Percentiles rank a stretch among this genome's conserved stretches.
These are phyloP conservation scores for Plasmodium reichenowi DNA, from an alignment of 169 alveolate species.

Conservation along the genomic window DNA sequence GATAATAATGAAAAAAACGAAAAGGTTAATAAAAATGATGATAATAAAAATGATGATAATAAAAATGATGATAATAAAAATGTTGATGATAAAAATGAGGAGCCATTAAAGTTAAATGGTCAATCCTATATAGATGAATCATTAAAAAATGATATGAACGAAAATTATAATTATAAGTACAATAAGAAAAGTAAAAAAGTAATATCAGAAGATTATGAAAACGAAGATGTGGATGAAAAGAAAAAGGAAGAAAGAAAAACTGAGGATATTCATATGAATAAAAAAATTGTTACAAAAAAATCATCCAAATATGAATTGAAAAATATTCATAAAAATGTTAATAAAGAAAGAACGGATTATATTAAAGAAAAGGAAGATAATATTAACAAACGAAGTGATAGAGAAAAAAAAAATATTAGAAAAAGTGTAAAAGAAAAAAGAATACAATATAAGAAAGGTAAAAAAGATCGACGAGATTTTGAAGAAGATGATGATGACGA, in stretches of 20 bases:
- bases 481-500: constrained; percentile 59
- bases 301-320: background rate
- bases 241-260: constrained; percentile 17
- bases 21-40: too few relatives aligned
- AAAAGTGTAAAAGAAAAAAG: constrained; percentile 9
- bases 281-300: too few relatives aligned
- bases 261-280: background rate
- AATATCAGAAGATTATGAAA: constrained; percentile 46
- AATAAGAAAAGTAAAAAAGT: constrained; percentile 62
- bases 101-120: background rate
- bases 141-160: background rate
- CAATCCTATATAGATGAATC: background rate
- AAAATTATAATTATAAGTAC: constrained; percentile 2
- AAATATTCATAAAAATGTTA: background rate
- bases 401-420: background rate
- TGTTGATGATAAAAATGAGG: constrained; percentile 4
- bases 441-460: constrained; percentile 3
- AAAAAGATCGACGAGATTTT: constrained; percentile 7
- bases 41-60: too few relatives aligned
- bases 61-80: background rate
- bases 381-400: background rate
- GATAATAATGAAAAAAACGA: too few relatives aligned
- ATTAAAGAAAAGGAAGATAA: constrained; percentile 7
- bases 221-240: constrained; percentile 17
- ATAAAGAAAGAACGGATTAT: constrained; percentile 11